Base-by-base conservation (phyloP, 805 yeast genomes). In the Alloascoidea hylecoeti region DNA sequence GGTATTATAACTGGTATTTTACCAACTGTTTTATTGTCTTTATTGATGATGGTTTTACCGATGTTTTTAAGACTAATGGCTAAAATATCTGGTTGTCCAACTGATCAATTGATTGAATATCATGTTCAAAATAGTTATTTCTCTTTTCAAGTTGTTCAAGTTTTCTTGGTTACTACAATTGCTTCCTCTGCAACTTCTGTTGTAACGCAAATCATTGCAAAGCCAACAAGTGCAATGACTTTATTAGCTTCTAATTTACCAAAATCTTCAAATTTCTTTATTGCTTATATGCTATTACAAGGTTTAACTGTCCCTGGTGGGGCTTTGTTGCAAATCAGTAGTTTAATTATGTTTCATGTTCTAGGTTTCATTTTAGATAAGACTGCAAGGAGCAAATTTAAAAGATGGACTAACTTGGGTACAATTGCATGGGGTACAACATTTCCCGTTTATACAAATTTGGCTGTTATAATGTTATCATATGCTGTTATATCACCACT, bases 401-500 rank as follows among this genome's bases (percentile, higher is more conserved):
- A 44, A 6, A 66, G 89, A 52, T 81, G 72, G 55, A 58, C 63
- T 15, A 61, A 57, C 2, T 60, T 81, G 43, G 67, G 73, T 5
- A 42, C 68, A 2, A 63, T 70, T 52, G 56, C 64, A 6, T 81
- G 85, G 83, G 94, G 94, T 41, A 78, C 89, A 1, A 59, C 70
- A 3, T 81, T 77, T 64, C 92, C 94, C n/a, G 63, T 74, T 3
- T 79, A 76, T 53, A 72, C 82, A 42, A 77, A 74, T 52, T 68
- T 81, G 56, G 78, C 78, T 3, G 77, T 78, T 43, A 79, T 81
- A 41, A 60, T 74, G 3, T 64, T 81, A 43, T 70, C 85, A 0
- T 81, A 78, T 51, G 58, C 81, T 3, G 68, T 81, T 42, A 79
- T 81, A 43, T 72, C 96, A 2, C 97, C 98, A 12, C 60, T 89